Evolutionary conservation across 2,329 filamentous ascomycete genomes (phyloP).

Genomic region (Ambrosiella xylebori): DNA sequence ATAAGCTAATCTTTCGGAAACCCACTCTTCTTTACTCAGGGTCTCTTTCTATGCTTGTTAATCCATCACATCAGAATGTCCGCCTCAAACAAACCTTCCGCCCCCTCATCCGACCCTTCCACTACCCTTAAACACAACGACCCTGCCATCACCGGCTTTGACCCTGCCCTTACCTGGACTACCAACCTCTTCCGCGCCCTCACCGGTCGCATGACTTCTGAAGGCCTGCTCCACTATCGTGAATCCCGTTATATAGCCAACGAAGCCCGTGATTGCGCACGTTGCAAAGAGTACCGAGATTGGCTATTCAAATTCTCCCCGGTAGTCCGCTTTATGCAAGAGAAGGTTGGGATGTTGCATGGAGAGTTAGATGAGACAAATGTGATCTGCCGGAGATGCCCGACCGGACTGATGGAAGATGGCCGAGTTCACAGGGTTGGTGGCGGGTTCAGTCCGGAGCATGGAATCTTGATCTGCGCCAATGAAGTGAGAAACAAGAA

Average conservation of each 20-base stretch:
- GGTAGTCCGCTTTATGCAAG: slow-evolving; percentile 68
- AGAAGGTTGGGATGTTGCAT: slow-evolving; percentile 65
- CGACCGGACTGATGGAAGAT: slow-evolving; percentile 35
- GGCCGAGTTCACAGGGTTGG: slow-evolving; percentile 46
- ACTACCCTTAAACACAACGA: slow-evolving; percentile 34
- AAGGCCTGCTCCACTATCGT: slow-evolving; percentile 61
- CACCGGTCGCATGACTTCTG: slow-evolving; percentile 50
- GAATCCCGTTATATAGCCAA: slow-evolving; percentile 56
- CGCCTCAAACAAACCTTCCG: not conserved
- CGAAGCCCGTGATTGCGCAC: slow-evolving; percentile 60
- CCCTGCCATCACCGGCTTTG: slow-evolving; percentile 44
- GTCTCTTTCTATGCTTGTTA: not conserved
- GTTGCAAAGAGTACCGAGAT: slow-evolving; percentile 66
- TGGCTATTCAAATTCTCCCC: slow-evolving; percentile 76
- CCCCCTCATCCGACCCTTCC: not conserved
- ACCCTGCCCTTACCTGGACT: slow-evolving; percentile 48
- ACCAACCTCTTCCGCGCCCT: slow-evolving; percentile 75
- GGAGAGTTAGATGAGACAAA: slow-evolving; percentile 57
- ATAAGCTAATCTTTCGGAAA: no score
- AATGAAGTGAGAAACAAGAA: slow-evolving; percentile 69
- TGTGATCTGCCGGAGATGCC: slow-evolving; percentile 69
- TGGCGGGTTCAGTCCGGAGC: slow-evolving; percentile 72
- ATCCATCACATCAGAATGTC: not conserved
- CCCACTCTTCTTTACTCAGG: not conserved
- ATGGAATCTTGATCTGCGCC: slow-evolving; percentile 82